Percentiles rank a stretch among this genome's conserved stretches.
phyloP scores from a whole-genome alignment of 805 yeast genomes.

The Saccharomycopsis olivae region DNA sequence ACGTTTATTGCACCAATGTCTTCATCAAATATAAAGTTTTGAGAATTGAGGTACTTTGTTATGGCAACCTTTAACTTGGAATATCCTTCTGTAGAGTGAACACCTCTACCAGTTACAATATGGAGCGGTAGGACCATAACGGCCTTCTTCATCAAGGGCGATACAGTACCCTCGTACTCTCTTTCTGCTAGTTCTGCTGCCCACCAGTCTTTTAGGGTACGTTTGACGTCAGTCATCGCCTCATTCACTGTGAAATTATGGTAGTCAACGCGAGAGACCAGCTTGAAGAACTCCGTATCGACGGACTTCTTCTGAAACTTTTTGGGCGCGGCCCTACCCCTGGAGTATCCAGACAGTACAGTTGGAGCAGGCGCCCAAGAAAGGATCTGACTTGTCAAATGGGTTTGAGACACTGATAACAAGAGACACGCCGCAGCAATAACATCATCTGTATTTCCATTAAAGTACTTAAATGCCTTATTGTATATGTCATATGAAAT shows the following conservation, averaged over 20 bases:
- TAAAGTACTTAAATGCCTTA: slow-evolving; percentile 10
- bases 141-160: slow-evolving; percentile 25
- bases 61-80: slow-evolving; percentile 39
- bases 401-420: too few relatives aligned
- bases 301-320: too few relatives aligned
- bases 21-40: slow-evolving; percentile 37
- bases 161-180: slow-evolving; percentile 29
- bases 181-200: slow-evolving; percentile 36
- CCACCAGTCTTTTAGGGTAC: slow-evolving; percentile 53
- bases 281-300: background rate
- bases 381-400: too few relatives aligned
- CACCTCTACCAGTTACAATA: slow-evolving; percentile 60
- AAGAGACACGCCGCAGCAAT: background rate
- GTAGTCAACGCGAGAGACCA: slow-evolving; percentile 34
- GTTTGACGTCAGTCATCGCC: slow-evolving; percentile 32
- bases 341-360: too few relatives aligned
- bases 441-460: slow-evolving; percentile 8
- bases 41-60: slow-evolving; percentile 27
- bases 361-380: too few relatives aligned
- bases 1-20: slow-evolving; percentile 33
- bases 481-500: slow-evolving; percentile 1
- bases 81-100: slow-evolving; percentile 51
- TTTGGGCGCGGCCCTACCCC: too few relatives aligned
- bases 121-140: slow-evolving; percentile 32
- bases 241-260: slow-evolving; percentile 41